Evolutionary conservation across 129 eudicot species (phyloP).

Genomic region (Chrysanthemum seticuspe): DNA sequence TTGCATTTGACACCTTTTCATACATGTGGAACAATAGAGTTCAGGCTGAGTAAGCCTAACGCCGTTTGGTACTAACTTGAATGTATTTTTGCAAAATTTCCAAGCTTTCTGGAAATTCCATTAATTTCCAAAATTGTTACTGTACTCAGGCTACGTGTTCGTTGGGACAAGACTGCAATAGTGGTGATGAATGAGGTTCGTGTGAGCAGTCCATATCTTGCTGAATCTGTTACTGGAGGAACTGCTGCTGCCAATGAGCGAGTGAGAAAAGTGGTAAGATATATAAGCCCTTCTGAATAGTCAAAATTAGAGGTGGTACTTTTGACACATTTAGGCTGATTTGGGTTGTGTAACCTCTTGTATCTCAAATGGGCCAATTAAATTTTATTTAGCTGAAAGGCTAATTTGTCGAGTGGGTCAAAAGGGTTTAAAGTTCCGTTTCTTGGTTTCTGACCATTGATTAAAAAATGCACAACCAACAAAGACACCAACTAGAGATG

Average conservation of each 20-base stretch:
- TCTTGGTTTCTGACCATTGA: no score
- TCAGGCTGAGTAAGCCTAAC: neutral
- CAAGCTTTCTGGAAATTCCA: neutral
- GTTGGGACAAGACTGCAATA: slow-evolving; percentile 91
- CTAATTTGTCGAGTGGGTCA: neutral
- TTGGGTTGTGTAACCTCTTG: neutral
- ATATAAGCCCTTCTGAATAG: neutral
- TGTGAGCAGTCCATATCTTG: no score
- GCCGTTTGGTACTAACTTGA: neutral
- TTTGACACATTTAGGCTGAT: neutral
- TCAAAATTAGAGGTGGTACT: neutral
- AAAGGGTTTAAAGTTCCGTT: slow-evolving; percentile 12
- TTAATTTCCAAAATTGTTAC: neutral
- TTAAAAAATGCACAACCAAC: no score
- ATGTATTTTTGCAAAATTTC: neutral
- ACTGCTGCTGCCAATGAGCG: no score
- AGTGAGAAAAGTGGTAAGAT: neutral
- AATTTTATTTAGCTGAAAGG: neutral
- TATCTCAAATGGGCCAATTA: no score
- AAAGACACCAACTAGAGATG: no score
- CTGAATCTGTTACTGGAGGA: no score
- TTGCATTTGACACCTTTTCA: neutral
- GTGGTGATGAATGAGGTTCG: slow-evolving; percentile 94
- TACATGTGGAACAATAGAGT: neutral
- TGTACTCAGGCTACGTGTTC: slow-evolving; percentile 77